Evolutionary conservation across 176 grass and related monocot species (phyloP).

Genomic region (Avena sativa): DNA sequence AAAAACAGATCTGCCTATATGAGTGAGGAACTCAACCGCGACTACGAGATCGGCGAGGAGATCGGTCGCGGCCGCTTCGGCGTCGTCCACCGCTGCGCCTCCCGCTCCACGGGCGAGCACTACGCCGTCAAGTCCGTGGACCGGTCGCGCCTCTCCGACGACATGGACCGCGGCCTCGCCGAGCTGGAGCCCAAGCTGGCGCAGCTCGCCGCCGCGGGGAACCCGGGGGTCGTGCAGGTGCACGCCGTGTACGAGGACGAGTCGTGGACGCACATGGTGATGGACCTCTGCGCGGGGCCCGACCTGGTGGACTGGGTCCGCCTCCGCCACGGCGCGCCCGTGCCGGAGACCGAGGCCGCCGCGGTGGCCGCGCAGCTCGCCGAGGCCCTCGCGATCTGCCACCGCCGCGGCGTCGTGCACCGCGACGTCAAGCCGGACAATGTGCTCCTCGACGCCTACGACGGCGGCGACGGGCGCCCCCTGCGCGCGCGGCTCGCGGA

Average conservation of each 20-base stretch:
- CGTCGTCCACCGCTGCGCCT: constrained; percentile 71
- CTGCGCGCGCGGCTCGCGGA: constrained; percentile 61
- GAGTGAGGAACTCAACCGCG: constrained; percentile 57
- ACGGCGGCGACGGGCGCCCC: neutral
- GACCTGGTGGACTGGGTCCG: constrained; percentile 78
- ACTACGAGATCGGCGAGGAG: constrained; percentile 80
- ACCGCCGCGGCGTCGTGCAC: constrained; percentile 72
- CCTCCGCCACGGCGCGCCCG: constrained; percentile 52
- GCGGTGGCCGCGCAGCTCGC: constrained; percentile 55
- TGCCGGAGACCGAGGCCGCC: constrained; percentile 65
- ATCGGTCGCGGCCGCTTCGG: constrained; percentile 88
- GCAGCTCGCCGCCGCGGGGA: constrained; percentile 54
- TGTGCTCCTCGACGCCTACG: constrained; percentile 58
- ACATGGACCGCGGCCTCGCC: constrained; percentile 66
- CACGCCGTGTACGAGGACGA: constrained; percentile 66
- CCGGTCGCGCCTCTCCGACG: constrained; percentile 62
- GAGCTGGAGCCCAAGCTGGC: constrained; percentile 72
- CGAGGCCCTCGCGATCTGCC: constrained; percentile 69
- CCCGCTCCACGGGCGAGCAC: constrained; percentile 49
- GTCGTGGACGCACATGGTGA: constrained; percentile 66
- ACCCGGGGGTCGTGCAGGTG: constrained; percentile 69
- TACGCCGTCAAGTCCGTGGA: constrained; percentile 86
- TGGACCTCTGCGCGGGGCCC: constrained; percentile 76
- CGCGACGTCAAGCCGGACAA: constrained; percentile 97
- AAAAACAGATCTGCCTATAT: constrained; percentile 54